Evolutionary conservation across 2,329 filamentous ascomycete genomes (phyloP).

Genomic region (Fusarium brevicatenulatum): DNA sequence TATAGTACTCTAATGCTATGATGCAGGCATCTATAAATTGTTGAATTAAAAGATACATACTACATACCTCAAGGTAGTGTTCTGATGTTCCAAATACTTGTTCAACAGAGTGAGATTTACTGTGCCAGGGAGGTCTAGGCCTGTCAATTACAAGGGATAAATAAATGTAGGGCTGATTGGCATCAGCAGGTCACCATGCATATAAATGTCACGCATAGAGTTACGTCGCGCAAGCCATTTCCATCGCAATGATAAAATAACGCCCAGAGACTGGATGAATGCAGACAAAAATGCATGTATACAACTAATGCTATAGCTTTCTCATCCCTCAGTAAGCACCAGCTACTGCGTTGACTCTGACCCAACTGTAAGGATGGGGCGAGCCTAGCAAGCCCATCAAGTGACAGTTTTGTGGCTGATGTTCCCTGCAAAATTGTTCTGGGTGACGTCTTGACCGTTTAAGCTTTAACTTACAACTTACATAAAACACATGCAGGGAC

Average conservation of each 20-base stretch:
- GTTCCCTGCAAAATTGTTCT: conserved; percentile 9
- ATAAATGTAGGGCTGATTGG: background rate
- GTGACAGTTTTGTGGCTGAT: conserved; percentile 28
- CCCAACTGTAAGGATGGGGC: conserved; percentile 9
- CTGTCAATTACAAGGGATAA: background rate
- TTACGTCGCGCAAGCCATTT: background rate
- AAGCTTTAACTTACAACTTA: conserved; percentile 29
- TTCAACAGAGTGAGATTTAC: background rate
- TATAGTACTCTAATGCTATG: background rate
- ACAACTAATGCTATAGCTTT: background rate
- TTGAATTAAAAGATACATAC: background rate
- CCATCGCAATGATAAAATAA: background rate
- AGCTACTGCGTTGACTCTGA: background rate
- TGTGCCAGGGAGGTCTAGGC: background rate
- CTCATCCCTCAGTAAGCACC: background rate
- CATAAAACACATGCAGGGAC: conserved; percentile 17
- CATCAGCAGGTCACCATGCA: background rate
- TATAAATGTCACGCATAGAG: conserved; percentile 1
- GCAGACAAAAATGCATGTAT: background rate
- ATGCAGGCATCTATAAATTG: background rate
- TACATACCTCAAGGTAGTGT: background rate
- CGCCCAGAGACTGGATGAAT: background rate
- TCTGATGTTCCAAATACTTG: background rate
- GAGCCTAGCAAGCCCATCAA: background rate
- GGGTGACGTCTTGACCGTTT: conserved; percentile 18